phyloP scores from a whole-genome alignment of 306 rosid genomes.

The Oxytropis ochrocephala region DNA sequence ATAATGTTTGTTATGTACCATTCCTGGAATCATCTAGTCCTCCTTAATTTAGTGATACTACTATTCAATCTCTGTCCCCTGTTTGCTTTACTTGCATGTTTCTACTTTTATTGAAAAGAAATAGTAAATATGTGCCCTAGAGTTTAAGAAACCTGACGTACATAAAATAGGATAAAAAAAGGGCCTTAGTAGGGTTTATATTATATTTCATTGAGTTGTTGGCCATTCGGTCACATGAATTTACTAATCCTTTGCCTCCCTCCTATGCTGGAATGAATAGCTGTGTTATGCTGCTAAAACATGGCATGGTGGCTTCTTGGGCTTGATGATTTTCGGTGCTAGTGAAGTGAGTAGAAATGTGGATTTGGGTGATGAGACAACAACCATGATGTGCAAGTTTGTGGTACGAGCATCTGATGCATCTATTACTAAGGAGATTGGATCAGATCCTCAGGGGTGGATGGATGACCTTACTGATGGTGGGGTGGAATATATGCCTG shows the following conservation, averaged over 20 bases:
- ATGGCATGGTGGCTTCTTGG: constrained; percentile 96
- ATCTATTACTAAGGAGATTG: constrained; percentile 84
- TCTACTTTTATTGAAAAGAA: constrained; percentile 8
- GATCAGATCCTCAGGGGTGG: constrained; percentile 96
- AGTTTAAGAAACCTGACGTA: neutral
- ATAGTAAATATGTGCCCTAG: neutral
- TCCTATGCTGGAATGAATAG: constrained; percentile 33
- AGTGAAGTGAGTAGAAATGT: constrained; percentile 97
- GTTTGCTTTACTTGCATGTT: constrained; percentile 8
- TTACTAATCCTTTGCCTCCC: neutral
- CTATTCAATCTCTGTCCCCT: neutral
- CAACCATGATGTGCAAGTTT: constrained; percentile 92
- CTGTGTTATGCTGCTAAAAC: constrained; percentile 96
- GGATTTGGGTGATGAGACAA: constrained; percentile 95
- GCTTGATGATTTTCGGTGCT: constrained; percentile 97
- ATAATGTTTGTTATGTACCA: neutral
- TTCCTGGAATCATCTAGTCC: neutral
- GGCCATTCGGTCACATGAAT: neutral
- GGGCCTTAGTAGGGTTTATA: neutral
- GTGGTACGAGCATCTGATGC: constrained; percentile 94
- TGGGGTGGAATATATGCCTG: constrained; percentile 97
- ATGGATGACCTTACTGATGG: constrained; percentile 95
- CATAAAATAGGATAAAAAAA: neutral
- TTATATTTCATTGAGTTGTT: neutral
- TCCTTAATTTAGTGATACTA: neutral